Percentiles rank a stretch among this genome's conserved stretches.
Conservation (phyloP, 2,329 filamentous ascomycete species). For the Fusarium ramigenum region DNA sequence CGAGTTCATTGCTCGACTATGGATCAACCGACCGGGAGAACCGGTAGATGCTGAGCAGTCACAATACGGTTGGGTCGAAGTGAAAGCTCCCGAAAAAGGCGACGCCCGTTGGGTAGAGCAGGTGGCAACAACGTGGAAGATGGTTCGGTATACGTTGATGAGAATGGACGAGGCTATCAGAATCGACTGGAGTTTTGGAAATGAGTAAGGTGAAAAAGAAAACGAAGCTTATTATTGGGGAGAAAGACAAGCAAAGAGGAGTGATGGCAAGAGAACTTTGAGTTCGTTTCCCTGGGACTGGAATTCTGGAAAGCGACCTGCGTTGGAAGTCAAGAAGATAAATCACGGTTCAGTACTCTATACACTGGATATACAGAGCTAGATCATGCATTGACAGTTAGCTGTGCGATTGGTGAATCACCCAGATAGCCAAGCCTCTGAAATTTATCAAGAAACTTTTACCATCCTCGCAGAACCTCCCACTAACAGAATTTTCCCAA, state of each 20-base stretch:
- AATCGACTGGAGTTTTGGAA: neutral
- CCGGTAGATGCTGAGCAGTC: neutral
- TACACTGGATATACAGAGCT: neutral
- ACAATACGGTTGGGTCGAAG: neutral
- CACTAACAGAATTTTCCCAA: neutral
- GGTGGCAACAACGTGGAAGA: neutral
- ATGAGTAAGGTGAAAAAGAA: accelerated
- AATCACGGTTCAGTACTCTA: accelerated
- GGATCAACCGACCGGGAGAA: neutral
- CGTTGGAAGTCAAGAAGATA: neutral
- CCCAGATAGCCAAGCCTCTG: neutral
- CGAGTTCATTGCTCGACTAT: neutral
- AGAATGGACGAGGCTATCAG: accelerated
- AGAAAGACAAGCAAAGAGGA: accelerated
- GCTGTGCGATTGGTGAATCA: neutral
- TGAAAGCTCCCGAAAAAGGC: neutral
- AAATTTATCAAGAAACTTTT: too few relatives aligned
- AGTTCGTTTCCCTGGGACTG: neutral
- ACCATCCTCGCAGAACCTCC: neutral
- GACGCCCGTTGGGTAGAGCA: neutral
- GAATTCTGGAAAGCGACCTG: neutral
- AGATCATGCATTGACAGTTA: neutral
- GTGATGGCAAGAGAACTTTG: too few relatives aligned
- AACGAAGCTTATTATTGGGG: neutral
- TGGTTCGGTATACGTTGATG: neutral